Evolutionary conservation across 176 grass and related monocot genomes (phyloP).

Genomic region (Carex scoparia): DNA sequence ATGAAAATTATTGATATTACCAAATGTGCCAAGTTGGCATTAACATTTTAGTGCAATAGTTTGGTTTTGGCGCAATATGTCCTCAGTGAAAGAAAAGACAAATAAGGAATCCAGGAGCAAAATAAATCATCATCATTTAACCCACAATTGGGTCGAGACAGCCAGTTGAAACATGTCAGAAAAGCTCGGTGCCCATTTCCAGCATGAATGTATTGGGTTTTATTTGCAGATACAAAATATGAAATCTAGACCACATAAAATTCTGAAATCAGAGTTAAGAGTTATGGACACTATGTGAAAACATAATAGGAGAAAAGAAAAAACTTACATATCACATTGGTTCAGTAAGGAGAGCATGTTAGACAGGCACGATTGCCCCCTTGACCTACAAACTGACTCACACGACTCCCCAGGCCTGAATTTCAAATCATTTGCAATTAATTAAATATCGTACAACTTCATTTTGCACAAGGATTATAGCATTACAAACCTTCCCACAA

Average conservation of each 20-base stretch:
- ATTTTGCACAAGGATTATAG: conserved; percentile 25
- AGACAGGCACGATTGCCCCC: conserved; percentile 77
- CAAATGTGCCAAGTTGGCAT: background rate
- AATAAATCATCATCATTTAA: background rate
- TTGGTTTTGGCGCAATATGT: background rate
- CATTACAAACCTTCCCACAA: conserved; percentile 61
- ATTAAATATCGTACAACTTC: background rate
- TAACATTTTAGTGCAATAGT: background rate
- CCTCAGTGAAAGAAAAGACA: background rate
- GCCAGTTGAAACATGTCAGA: background rate
- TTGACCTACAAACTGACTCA: conserved; percentile 56
- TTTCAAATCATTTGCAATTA: conserved; percentile 33
- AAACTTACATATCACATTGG: conserved; percentile 84
- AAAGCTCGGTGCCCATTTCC: background rate
- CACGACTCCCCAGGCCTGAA: conserved; percentile 70
- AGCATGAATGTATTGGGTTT: background rate
- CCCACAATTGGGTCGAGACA: background rate
- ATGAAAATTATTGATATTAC: background rate
- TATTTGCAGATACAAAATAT: conserved; percentile 1
- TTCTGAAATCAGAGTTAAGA: background rate
- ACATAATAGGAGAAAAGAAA: background rate
- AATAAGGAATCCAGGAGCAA: background rate
- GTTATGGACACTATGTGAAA: background rate
- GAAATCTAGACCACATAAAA: background rate
- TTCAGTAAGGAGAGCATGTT: conserved; percentile 66